A percentile compares a stretch with the other conserved stretches of the same genome.
phyloP scores from a whole-genome alignment of 768 basidiomycete genomes.

The Trametes villosa region DNA sequence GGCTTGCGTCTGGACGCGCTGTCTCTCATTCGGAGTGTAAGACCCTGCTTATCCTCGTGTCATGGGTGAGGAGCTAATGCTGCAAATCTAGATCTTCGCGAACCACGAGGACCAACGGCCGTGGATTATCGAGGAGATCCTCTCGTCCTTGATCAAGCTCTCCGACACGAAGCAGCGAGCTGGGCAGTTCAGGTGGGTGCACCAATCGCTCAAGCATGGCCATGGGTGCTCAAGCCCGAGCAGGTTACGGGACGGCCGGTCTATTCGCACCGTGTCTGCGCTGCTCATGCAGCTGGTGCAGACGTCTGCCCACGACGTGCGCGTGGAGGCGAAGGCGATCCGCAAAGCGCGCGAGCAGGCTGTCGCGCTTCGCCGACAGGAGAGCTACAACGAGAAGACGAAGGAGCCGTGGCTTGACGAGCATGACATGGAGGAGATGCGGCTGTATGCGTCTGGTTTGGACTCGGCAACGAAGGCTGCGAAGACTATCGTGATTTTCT shows the following conservation, averaged over 20 bases:
- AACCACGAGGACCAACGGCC: constrained; percentile 88
- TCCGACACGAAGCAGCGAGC: constrained; percentile 90
- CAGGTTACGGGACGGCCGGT: constrained; percentile 87
- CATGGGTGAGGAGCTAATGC: neutral
- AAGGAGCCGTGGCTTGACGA: constrained; percentile 66
- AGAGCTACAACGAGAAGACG: constrained; percentile 56
- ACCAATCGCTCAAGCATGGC: constrained; percentile 3
- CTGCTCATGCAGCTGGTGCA: constrained; percentile 95
- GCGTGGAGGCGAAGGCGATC: constrained; percentile 64
- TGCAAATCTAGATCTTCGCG: constrained; percentile 75
- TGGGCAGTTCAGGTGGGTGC: constrained; percentile 80
- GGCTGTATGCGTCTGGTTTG: constrained; percentile 68
- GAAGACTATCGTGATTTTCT: constrained; percentile 62
- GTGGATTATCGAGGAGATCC: constrained; percentile 98
- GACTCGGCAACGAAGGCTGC: constrained; percentile 87
- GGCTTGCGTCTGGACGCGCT: constrained; percentile 81
- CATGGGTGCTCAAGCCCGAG: neutral
- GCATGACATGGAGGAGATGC: constrained; percentile 73
- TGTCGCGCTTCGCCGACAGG: constrained; percentile 63
- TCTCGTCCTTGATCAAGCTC: constrained; percentile 86
- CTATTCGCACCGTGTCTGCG: constrained; percentile 93
- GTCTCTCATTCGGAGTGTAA: constrained; percentile 82
- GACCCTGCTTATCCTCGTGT: constrained; percentile 32
- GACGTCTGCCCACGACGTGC: constrained; percentile 89
- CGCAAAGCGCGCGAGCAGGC: constrained; percentile 65